Evolutionary conservation across 768 basidiomycete genomes (phyloP).

Genomic region (Agaricus subrufescens): DNA sequence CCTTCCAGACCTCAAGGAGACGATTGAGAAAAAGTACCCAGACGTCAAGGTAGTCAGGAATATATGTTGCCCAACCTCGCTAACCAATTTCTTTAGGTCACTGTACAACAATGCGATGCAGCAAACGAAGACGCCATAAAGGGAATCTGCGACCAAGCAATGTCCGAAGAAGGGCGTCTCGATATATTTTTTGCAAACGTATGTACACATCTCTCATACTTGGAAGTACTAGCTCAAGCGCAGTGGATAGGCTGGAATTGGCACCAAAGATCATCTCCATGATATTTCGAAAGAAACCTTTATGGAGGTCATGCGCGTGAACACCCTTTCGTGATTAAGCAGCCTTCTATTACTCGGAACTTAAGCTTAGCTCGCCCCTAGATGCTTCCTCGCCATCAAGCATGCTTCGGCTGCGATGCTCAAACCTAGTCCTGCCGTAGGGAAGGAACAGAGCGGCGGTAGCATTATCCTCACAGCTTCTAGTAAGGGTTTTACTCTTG

Average conservation of each 20-base stretch:
- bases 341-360: not conserved
- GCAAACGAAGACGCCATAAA: constrained; percentile 71
- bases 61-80: not conserved
- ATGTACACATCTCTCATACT: constrained; percentile 17
- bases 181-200: constrained; percentile 98
- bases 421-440: constrained; percentile 55
- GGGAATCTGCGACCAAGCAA: constrained; percentile 62
- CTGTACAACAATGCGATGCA: constrained; percentile 75
- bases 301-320: constrained; percentile 75
- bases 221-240: not conserved
- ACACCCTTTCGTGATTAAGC: constrained; percentile 48
- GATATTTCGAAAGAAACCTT: constrained; percentile 61
- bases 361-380: constrained; percentile 22
- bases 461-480: constrained; percentile 90
- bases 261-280: constrained; percentile 36
- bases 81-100: constrained; percentile 49
- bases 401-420: constrained; percentile 82
- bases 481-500: constrained; percentile 35
- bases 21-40: constrained; percentile 63
- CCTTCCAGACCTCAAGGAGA: constrained; percentile 65
- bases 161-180: constrained; percentile 78
- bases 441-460: constrained; percentile 67
- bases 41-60: constrained; percentile 65
- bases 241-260: constrained; percentile 60
- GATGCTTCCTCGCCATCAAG: constrained; percentile 88